Base-by-base conservation (phyloP, 2,329 filamentous ascomycete species). In the Lecanicillium sp. region DNA sequence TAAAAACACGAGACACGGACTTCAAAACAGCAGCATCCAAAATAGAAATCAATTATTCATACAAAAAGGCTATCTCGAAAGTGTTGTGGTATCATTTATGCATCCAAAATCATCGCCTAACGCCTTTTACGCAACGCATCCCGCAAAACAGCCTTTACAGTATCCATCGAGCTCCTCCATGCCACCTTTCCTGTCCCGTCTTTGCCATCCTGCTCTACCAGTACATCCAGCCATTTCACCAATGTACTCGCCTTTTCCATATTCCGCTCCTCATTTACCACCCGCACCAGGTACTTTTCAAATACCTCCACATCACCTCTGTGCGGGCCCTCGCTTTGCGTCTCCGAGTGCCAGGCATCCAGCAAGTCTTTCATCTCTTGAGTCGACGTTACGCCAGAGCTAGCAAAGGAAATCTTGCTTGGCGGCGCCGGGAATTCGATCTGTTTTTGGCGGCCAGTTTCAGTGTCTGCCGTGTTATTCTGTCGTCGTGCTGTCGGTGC, bases 251-350 rank as follows among this genome's bases (percentile, higher is more conserved):
- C 85, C 59, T 94, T 95, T 5, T 73, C 72, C 61, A 92, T 70
- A 55, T 95, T 81, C 42, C 73, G 68, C 58, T 96, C 92, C 41
- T 90, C 80, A 1, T 63, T 44, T 1, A 95, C 71, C 1, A 96
- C 85, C 18, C 72, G 73, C 5, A 57, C 66, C 20, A 96, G 58
- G 57, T 94, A 96, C 51, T 68, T 73, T 38, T 72, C 75, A 43
- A 96, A 67, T 28, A 89, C 79, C 29, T 71, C 71, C 0, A 90
- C 80, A 58, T 98, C 92, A 41, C 84, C 78, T 0, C 63, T 62
- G 58, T 92, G 88, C 2, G 92, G 92, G 0, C 85, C 87, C 3
- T 89, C 82, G 5, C 68, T 68, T 27, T 59, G 65, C 44, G 90
- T 94, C 43, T 82, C 78, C 3, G 64, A 55, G 46, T 87, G 73